phyloP scores from a whole-genome alignment of 1,284 basidiomycete genomes.

The Hemileia vastatrix region DNA sequence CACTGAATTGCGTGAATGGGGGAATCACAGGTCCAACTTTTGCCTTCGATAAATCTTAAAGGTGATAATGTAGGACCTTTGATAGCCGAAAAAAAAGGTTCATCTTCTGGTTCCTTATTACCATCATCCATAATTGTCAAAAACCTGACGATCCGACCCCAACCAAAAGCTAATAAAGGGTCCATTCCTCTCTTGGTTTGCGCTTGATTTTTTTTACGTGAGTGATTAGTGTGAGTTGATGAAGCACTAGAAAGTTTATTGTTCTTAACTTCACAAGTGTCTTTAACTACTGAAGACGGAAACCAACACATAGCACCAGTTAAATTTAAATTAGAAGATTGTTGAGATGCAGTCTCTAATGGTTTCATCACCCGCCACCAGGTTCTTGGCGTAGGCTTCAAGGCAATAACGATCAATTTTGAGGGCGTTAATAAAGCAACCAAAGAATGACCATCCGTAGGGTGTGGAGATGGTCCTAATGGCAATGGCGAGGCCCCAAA shows the following conservation, averaged over 20 bases:
- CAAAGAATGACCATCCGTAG: slow-evolving; percentile 72
- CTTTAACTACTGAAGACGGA: slow-evolving; percentile 11
- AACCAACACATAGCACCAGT: slow-evolving; percentile 20
- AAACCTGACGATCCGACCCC: slow-evolving; percentile 17
- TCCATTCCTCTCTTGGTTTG: slow-evolving; percentile 6
- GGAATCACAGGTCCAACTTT: slow-evolving; percentile 41
- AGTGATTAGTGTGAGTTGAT: neutral
- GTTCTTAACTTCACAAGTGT: neutral
- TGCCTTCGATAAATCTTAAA: slow-evolving; percentile 41
- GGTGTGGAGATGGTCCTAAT: slow-evolving; percentile 62
- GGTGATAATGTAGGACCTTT: slow-evolving; percentile 11
- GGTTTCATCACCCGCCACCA: slow-evolving; percentile 62
- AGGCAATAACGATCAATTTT: slow-evolving; percentile 83
- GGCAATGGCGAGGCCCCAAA: slow-evolving; percentile 74
- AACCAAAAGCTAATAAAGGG: slow-evolving; percentile 16
- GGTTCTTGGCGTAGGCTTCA: slow-evolving; percentile 83
- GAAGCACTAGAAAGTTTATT: neutral
- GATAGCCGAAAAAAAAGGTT: slow-evolving; percentile 13
- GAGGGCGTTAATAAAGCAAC: slow-evolving; percentile 77
- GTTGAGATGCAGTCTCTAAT: slow-evolving; percentile 8
- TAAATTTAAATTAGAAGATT: no score
- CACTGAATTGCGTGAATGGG: slow-evolving; percentile 48
- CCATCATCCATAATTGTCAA: slow-evolving; percentile 12
- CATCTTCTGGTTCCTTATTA: slow-evolving; percentile 1
- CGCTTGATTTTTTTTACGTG: no score